A percentile compares a stretch with the other conserved stretches of the same genome.
These are phyloP conservation scores for Euptelea pleiosperma DNA, from an alignment of 164 flowering plant species.

Conservation along the genomic window DNA sequence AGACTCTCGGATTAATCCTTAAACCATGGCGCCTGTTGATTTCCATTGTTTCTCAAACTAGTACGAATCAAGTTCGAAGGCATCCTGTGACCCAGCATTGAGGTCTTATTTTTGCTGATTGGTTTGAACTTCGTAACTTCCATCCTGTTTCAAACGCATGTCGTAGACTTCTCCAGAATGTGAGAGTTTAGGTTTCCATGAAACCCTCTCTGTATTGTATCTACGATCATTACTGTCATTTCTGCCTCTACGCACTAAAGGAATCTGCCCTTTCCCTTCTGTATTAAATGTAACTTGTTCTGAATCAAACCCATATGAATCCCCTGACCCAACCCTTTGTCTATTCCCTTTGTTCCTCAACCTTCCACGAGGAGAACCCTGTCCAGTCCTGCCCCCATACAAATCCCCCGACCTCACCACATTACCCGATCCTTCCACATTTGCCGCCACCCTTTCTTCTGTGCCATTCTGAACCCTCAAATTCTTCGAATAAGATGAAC, in stretches of 20 bases:
- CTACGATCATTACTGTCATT: neutral
- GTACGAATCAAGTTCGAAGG: slow-evolving; percentile 4
- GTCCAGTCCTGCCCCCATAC: slow-evolving; percentile 1
- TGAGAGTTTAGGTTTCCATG: slow-evolving; percentile 8
- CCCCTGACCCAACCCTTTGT: slow-evolving; percentile 4
- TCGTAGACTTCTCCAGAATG: slow-evolving; percentile 30
- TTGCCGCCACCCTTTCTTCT: slow-evolving; percentile 2
- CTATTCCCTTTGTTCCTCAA: slow-evolving; percentile 18
- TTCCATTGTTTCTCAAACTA: neutral
- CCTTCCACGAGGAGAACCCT: slow-evolving; percentile 6
- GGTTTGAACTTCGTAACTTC: slow-evolving; percentile 32
- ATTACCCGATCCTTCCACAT: neutral
- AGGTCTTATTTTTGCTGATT: neutral
- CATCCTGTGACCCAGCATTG: neutral
- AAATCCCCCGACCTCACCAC: neutral
- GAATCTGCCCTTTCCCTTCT: slow-evolving; percentile 6
- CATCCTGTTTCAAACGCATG: slow-evolving; percentile 44
- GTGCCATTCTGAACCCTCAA: neutral
- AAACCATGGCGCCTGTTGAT: no score
- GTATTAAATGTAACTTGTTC: slow-evolving; percentile 11
- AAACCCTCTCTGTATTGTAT: neutral
- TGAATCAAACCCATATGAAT: slow-evolving; percentile 7
- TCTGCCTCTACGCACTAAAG: slow-evolving; percentile 1
- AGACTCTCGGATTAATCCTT: no score
- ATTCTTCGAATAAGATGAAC: slow-evolving; percentile 4